These are phyloP conservation scores for Sonneratia caseolaris DNA, from an alignment of 345 rosid genomes.

Conservation along the genomic window DNA sequence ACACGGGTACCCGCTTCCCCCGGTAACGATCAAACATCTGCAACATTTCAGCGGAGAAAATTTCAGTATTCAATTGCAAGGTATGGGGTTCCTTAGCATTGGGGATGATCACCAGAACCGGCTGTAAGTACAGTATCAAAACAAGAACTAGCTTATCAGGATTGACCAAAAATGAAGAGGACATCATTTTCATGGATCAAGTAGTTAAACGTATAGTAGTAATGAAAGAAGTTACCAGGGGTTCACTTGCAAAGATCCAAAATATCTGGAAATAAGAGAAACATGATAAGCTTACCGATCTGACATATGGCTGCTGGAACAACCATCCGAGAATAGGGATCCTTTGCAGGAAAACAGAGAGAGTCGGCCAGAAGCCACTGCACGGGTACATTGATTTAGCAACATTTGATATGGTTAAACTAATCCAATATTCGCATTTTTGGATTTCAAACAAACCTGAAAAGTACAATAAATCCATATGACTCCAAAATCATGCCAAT, in stretches of 20 bases:
- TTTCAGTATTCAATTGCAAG: not conserved
- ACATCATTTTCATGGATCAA: not conserved
- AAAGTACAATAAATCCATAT: conserved; percentile 84
- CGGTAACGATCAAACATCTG: conserved; percentile 4
- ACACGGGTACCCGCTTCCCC: conserved; percentile 4
- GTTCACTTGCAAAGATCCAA: not conserved
- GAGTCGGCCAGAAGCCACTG: conserved; percentile 99
- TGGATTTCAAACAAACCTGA: conserved; percentile 43
- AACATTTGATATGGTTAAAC: not conserved
- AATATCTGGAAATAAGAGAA: not conserved
- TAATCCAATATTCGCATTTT: not conserved
- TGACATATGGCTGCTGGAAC: conserved; percentile 65
- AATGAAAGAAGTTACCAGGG: not conserved
- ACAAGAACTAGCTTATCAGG: not conserved
- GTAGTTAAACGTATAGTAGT: not conserved
- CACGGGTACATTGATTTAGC: conserved; percentile 12
- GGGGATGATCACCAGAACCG: not conserved
- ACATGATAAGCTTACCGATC: conserved; percentile 45
- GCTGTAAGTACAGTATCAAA: not conserved
- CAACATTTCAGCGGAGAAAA: not conserved
- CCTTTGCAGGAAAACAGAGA: conserved; percentile 74
- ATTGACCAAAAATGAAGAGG: not conserved
- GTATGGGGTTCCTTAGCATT: too few relatives aligned
- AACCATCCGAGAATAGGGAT: conserved; percentile 93
- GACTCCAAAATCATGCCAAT: conserved; percentile 84